Evolutionary conservation across 2,329 filamentous ascomycete genomes (phyloP), one percentile per base, ranked within the genome.

Genomic region (Talaromyces sp.): DNA sequence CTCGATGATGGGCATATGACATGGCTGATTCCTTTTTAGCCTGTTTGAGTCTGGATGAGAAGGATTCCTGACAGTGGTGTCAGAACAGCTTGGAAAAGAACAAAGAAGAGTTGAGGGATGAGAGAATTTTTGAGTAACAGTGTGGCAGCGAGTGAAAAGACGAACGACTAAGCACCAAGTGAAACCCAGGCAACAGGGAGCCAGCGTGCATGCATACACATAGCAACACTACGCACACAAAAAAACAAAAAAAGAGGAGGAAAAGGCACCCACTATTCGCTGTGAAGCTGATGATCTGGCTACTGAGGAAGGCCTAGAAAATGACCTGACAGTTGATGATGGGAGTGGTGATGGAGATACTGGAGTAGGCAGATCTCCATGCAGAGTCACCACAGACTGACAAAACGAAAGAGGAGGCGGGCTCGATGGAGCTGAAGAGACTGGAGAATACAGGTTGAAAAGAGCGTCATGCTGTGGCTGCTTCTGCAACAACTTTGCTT

Each of bases 401-500:
- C 73, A 75, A 10, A 72, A 74, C 33, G 73, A 75, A 32, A 76
- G 61, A 15, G 74, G 73, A 52, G 74, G 74, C 19, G 74, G 70
- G 60, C 70, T 75, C 11, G 73, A 76, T 11, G 69, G 65, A 44
- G 63, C 58, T 0, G 71, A 74, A 1, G 72, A 72, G 8, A 68
- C 62, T 27, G 62, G 59, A 54, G 72, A 73, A 17, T 55, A 57
- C 11, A 56, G 25, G 7, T 55, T 39, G 51, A 33, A 62, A 25
- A 10, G 39, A 56, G 30, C 10, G 30, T 59, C 56, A 56, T 62
- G 57, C 15, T n/a, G 25, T 53, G 49, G 49, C 27, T n/a, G 25
- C 13, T 30, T 30, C 11, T 63, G 61, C 17, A 61, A 49, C 19
- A 61, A 51, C 22, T 65, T 56, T 25, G 60, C 62, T 27, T 67